Evolutionary conservation across 306 rosid species (phyloP).

Genomic region (Herpetospermum pedunculosum): DNA sequence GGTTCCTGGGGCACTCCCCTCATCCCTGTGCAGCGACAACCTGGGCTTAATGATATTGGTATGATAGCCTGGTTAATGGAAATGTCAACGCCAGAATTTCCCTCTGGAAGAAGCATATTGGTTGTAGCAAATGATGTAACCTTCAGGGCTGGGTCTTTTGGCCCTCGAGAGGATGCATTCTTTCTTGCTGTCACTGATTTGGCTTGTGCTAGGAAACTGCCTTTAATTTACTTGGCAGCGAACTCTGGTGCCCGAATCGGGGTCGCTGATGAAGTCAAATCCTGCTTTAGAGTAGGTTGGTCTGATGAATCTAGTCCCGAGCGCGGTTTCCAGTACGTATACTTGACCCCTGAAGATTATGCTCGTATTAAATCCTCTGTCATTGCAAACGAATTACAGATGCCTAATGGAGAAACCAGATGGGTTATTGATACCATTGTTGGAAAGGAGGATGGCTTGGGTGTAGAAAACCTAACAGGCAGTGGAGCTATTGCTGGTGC

Average conservation of each 20-base stretch:
- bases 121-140: constrained; percentile 88
- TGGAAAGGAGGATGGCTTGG: constrained; percentile 92
- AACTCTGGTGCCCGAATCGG: constrained; percentile 98
- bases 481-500: constrained; percentile 97
- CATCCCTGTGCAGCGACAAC: constrained; percentile 45
- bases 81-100: constrained; percentile 88
- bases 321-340: constrained; percentile 84
- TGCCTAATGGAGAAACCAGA: constrained; percentile 70
- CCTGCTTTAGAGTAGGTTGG: constrained; percentile 96
- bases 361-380: constrained; percentile 76
- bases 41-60: constrained; percentile 85
- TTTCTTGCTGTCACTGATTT: constrained; percentile 85
- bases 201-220: constrained; percentile 72
- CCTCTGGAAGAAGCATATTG: constrained; percentile 82
- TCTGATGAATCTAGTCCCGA: constrained; percentile 89
- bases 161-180: constrained; percentile 93
- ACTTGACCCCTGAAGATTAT: constrained; percentile 78
- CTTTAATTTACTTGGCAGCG: constrained; percentile 89
- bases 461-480: constrained; percentile 93
- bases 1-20: constrained; percentile 85
- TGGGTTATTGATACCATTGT: constrained; percentile 95
- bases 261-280: constrained; percentile 87
- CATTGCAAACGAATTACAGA: constrained; percentile 64
- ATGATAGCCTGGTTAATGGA: constrained; percentile 96
- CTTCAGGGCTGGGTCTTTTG: constrained; percentile 94